Conservation (phyloP, 106 monocot species). For the Dendrobium nobile region DNA sequence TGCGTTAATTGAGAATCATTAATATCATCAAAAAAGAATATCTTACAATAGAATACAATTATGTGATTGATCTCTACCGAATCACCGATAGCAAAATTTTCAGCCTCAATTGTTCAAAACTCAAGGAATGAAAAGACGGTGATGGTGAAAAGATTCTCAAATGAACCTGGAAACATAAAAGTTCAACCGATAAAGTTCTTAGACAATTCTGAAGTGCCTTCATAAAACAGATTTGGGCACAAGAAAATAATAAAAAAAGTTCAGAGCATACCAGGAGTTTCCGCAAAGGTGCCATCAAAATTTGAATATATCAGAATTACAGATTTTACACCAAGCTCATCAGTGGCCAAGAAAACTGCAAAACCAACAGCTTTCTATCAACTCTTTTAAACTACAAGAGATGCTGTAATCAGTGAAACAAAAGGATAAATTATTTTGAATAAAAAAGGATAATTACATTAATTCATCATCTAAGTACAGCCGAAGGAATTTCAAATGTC, state of each 20-base stretch:
- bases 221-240: not conserved
- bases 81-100: conserved; percentile 7
- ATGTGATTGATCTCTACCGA: conserved; percentile 9
- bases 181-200: conserved; percentile 1
- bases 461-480: conserved; percentile 3
- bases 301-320: conserved; percentile 7
- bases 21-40: conserved; percentile 27
- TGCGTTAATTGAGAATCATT: conserved; percentile 13
- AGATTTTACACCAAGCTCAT: conserved; percentile 16
- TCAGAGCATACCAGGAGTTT: conserved; percentile 16
- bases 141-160: conserved; percentile 11
- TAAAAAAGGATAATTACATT: conserved; percentile 3
- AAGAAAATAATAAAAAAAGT: not conserved
- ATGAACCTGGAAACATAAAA: conserved; percentile 17
- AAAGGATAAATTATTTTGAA: not conserved
- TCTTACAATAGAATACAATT: conserved; percentile 37
- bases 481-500: conserved; percentile 25
- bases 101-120: conserved; percentile 21
- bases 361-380: conserved; percentile 13
- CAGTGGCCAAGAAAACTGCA: conserved; percentile 20
- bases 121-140: conserved; percentile 7
- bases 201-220: not conserved
- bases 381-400: not conserved
- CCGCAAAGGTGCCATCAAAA: conserved; percentile 3
- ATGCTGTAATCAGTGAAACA: not conserved